Percentiles rank a stretch among this genome's conserved stretches.
phyloP scores from a whole-genome alignment of 345 rosid genomes.

The Rubroshorea leprosula region DNA sequence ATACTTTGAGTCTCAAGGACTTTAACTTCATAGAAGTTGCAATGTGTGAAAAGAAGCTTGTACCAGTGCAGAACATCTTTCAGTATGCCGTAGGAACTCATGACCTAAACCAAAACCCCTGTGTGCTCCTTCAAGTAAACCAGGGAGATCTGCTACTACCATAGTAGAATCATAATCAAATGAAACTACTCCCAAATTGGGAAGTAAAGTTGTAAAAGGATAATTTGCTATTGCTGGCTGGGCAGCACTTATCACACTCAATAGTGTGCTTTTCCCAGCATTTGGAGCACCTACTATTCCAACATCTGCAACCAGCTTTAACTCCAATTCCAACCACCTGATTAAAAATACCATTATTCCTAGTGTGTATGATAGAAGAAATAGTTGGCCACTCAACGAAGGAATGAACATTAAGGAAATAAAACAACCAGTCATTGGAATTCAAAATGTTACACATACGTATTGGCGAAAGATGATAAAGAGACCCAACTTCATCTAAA shows the following conservation, averaged over 20 bases:
- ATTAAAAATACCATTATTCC: slow-evolving; percentile 24
- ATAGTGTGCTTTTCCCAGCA: slow-evolving; percentile 90
- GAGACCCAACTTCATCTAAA: not conserved
- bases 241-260: slow-evolving; percentile 87
- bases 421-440: too few species aligned
- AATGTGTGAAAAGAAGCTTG: slow-evolving; percentile 17
- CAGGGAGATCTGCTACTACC: slow-evolving; percentile 96
- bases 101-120: slow-evolving; percentile 90
- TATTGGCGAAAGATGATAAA: not conserved
- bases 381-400: not conserved
- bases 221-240: slow-evolving; percentile 82
- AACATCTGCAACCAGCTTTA: slow-evolving; percentile 83
- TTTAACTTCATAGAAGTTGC: not conserved
- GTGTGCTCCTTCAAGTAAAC: slow-evolving; percentile 97
- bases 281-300: slow-evolving; percentile 94
- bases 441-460: too few species aligned
- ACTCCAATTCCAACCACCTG: slow-evolving; percentile 97
- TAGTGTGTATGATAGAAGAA: slow-evolving; percentile 3
- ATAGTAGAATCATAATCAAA: slow-evolving; percentile 82
- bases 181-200: slow-evolving; percentile 94
- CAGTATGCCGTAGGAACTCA: slow-evolving; percentile 85
- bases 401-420: too few species aligned
- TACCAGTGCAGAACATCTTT: slow-evolving; percentile 96
- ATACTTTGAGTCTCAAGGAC: not conserved
- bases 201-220: slow-evolving; percentile 90